These are phyloP conservation scores for Fusarium verrucosum DNA, from an alignment of 2,329 filamentous ascomycete species.

Conservation along the genomic window DNA sequence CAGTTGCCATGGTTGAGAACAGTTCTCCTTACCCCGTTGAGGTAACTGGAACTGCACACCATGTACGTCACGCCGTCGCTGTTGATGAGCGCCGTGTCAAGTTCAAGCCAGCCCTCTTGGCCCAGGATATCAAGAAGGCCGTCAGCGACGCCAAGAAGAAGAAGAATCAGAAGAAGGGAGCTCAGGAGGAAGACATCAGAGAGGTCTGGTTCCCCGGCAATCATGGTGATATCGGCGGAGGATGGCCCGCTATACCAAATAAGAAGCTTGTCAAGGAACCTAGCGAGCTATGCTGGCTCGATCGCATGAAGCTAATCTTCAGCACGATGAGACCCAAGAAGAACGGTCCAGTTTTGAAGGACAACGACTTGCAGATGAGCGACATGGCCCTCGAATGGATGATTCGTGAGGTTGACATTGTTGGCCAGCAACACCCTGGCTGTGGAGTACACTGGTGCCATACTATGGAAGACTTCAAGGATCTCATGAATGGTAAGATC, in stretches of 20 bases:
- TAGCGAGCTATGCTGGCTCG: conserved; percentile 43
- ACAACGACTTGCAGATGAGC: conserved; percentile 55
- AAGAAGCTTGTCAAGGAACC: conserved; percentile 18
- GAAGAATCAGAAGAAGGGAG: too few relatives aligned
- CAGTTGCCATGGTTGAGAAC: conserved; percentile 53
- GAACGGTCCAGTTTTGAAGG: conserved; percentile 36
- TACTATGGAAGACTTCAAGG: conserved; percentile 46
- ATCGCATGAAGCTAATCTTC: conserved; percentile 49
- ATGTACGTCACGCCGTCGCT: conserved; percentile 61
- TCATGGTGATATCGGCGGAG: conserved; percentile 64
- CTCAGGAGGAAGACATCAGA: conserved; percentile 49
- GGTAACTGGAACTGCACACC: conserved; percentile 52
- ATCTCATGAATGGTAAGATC: conserved; percentile 43
- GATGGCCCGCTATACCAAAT: conserved; percentile 52
- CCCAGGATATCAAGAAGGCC: conserved; percentile 49
- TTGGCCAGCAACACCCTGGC: conserved; percentile 44
- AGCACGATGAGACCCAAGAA: conserved; percentile 45
- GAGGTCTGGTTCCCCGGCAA: conserved; percentile 66
- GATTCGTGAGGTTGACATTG: conserved; percentile 57
- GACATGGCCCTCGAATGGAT: conserved; percentile 63
- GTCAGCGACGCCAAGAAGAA: conserved; percentile 22
- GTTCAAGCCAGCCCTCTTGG: conserved; percentile 61
- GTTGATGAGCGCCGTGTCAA: conserved; percentile 64
- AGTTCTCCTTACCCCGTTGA: conserved; percentile 51
- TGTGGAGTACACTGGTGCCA: conserved; percentile 49